Evolutionary conservation across 1,284 basidiomycete genomes (phyloP).

Genomic region (Sporisorium scitamineum): DNA sequence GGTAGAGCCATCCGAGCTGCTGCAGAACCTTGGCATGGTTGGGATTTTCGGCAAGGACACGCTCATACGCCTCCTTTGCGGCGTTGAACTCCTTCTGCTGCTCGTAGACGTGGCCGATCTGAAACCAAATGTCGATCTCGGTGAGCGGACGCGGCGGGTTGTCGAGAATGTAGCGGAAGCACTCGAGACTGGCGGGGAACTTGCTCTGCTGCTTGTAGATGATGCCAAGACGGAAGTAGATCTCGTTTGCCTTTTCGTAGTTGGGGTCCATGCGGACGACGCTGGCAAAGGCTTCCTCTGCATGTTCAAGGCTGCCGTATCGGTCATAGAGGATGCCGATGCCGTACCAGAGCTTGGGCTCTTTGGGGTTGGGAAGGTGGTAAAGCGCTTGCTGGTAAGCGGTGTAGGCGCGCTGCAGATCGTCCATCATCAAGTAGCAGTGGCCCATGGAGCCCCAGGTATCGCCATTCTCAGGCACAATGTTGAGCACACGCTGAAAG

Average conservation of each 20-base stretch:
- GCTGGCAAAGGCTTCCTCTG: constrained; percentile 96
- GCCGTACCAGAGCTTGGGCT: constrained; percentile 99
- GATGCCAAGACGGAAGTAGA: constrained; percentile 96
- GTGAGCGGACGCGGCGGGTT: constrained; percentile 95
- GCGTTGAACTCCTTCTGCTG: constrained; percentile 92
- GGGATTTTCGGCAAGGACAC: constrained; percentile 93
- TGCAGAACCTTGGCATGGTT: constrained; percentile 96
- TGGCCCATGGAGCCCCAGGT: constrained; percentile 76
- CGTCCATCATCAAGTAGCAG: constrained; percentile 99
- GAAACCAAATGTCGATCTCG: constrained; percentile 99
- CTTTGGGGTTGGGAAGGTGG: constrained; percentile 94
- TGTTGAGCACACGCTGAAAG: constrained; percentile 87
- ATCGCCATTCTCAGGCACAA: constrained; percentile 71
- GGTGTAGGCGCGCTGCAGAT: constrained; percentile 96
- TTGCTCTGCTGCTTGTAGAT: constrained; percentile 99
- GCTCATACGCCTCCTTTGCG: constrained; percentile 95
- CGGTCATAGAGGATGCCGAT: constrained; percentile 99
- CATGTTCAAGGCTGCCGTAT: constrained; percentile 97
- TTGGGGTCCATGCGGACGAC: constrained; percentile 97
- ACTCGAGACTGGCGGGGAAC: constrained; percentile 72
- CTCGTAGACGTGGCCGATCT: constrained; percentile 98
- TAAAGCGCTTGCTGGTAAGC: constrained; percentile 99
- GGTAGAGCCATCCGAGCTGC: constrained; percentile 97
- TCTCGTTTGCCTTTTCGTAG: constrained; percentile 99
- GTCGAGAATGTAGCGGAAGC: constrained; percentile 91